Evolutionary conservation across 192 early-diverging fungal genomes (phyloP), one percentile per base, ranked within the genome.

Genomic region (Coemansia sp.): DNA sequence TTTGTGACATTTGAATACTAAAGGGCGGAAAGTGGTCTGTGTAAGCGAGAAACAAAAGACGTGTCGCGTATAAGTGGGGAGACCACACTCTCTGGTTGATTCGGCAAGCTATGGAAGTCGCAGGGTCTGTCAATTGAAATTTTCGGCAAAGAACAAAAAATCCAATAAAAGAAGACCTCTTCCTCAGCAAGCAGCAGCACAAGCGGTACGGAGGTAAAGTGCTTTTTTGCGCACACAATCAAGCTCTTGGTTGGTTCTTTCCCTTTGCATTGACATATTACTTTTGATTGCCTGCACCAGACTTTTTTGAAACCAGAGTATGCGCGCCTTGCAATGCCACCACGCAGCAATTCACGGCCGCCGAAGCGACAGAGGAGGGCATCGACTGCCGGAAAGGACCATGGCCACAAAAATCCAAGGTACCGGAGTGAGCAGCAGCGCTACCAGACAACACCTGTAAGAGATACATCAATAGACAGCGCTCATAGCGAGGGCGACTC

Each of bases 1-100:
- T 54, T 15, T 54, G 27, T 33, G 52, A 30, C 52, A 54, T 54
- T 54, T 54, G 52, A 17, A 41, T 41, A 41, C 14, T 17, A 41
- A 41, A 17, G 13, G 15, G 15, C 17, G 45, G 25, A 48, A 23
- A 48, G 13, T 11, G 25, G 20, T 41, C 20, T 19, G 42, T 44
- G 42, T 44, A 44, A 25, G 23, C 22, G 22, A 17, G 15, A 41
- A 41, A 41, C 15, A 41, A 11, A 41, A 13, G 17, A 41, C 38
- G 38, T 41, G 13, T 41, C 38, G 38, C 38, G 38, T 13, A 17
- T 3, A 36, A n/a, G n/a, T n/a, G n/a, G n/a, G n/a, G n/a, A n/a
- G n/a, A 36, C 34, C 1, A 36, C 8, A 6, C 13, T 36, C 34
- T 11, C 13, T 11, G 7, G 34, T 36, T 36, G 5, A 36, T 11